Evolutionary conservation across 768 basidiomycete species (phyloP).

Genomic region (Agaricus subrufescens): DNA sequence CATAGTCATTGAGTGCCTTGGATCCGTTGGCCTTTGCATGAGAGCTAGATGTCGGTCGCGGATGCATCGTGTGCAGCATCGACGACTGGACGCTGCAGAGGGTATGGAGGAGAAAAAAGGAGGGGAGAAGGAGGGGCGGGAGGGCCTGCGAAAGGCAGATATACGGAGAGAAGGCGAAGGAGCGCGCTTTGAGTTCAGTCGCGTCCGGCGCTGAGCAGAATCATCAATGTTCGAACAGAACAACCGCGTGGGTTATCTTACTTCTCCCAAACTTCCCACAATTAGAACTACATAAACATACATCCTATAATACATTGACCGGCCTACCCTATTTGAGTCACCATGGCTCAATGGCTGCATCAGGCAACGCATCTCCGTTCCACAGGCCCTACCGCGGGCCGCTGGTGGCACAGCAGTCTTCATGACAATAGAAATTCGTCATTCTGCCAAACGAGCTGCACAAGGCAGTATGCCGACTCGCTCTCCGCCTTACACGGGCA

Average conservation of each 20-base stretch:
- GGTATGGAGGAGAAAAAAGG: constrained; percentile 5
- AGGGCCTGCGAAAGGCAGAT: constrained; percentile 6
- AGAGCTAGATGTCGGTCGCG: constrained; percentile 33
- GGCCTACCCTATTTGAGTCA: neutral
- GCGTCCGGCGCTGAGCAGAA: constrained; percentile 43
- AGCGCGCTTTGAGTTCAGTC: constrained; percentile 29
- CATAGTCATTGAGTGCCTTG: constrained; percentile 64
- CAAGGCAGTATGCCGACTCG: neutral
- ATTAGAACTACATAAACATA: constrained; percentile 5
- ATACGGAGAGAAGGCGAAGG: constrained; percentile 9
- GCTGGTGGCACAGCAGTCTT: neutral
- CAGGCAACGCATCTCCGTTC: neutral
- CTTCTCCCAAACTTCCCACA: constrained; percentile 16
- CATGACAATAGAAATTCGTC: neutral
- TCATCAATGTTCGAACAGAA: constrained; percentile 19
- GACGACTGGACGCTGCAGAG: constrained; percentile 1
- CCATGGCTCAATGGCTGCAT: neutral
- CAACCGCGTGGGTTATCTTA: constrained; percentile 6
- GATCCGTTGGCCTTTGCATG: constrained; percentile 34
- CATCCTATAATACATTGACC: neutral
- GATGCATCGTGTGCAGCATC: constrained; percentile 23
- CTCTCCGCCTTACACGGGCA: neutral
- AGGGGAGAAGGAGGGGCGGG: constrained; percentile 3
- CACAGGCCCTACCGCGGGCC: neutral
- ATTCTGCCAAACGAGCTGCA: neutral